A percentile compares a stretch with the other conserved stretches of the same genome.
Evolutionary conservation across 805 yeast species (phyloP).

Genomic region (Spathaspora hagerdaliae): DNA sequence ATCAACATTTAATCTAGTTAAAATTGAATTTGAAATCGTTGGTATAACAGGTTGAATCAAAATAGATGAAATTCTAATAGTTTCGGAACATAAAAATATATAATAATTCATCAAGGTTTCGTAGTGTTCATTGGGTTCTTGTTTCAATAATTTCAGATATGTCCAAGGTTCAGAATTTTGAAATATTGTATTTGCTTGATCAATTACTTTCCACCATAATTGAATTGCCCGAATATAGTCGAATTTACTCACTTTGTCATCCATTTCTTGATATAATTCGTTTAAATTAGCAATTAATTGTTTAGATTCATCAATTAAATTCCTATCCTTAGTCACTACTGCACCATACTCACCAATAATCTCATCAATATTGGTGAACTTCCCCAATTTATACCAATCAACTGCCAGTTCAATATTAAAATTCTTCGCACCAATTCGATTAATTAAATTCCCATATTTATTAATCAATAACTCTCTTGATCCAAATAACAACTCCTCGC

Average conservation of each 20-base stretch:
- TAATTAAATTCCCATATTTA: slow-evolving; percentile 76
- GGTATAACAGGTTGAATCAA: slow-evolving; percentile 75
- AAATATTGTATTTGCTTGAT: slow-evolving; percentile 60
- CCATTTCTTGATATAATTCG: slow-evolving; percentile 34
- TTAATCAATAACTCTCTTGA: slow-evolving; percentile 68
- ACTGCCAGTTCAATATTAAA: slow-evolving; percentile 54
- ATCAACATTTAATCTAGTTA: slow-evolving; percentile 62
- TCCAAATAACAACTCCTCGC: slow-evolving; percentile 48
- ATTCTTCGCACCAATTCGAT: slow-evolving; percentile 68
- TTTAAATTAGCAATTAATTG: slow-evolving; percentile 30
- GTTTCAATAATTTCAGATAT: slow-evolving; percentile 25
- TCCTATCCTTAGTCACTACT: slow-evolving; percentile 7
- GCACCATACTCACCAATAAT: slow-evolving; percentile 11
- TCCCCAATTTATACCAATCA: slow-evolving; percentile 16
- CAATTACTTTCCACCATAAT: slow-evolving; percentile 55
- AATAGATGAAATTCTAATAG: slow-evolving; percentile 62
- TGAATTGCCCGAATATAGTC: slow-evolving; percentile 55
- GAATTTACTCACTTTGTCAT: slow-evolving; percentile 39
- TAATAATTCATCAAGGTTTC: slow-evolving; percentile 40
- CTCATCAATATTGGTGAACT: slow-evolving; percentile 19
- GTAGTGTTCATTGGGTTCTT: slow-evolving; percentile 8
- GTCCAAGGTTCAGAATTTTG: slow-evolving; percentile 79
- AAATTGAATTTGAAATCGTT: slow-evolving; percentile 46
- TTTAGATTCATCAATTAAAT: slow-evolving; percentile 12
- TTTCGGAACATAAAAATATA: slow-evolving; percentile 66